Base-by-base conservation (phyloP, 306 rosid species). In the Carpinus viminea region DNA sequence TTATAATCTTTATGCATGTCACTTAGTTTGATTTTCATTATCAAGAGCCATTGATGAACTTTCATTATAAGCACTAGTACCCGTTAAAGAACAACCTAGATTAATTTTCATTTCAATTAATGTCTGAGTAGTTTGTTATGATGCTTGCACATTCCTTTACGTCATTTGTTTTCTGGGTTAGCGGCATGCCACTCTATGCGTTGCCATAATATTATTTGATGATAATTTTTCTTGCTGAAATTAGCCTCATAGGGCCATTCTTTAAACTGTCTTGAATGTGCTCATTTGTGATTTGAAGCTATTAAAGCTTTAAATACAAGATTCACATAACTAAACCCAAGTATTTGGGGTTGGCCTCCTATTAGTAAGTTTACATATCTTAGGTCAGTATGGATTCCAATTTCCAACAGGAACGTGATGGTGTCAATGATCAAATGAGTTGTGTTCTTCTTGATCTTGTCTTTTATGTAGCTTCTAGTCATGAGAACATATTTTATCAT, bases 1-100 rank as follows among this genome's bases (percentile, higher is more conserved):
- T 64, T 82, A 24, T 70, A 43, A 65, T 70, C 59, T 76, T 80
- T 53, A 41, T 75, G 70, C 69, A 56, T 71, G 34, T 70, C 73
- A 51, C 76, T 26, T 36, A 45, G 36, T 31, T 41, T 56, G 74
- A 57, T 68, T 76, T 15, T 79, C 56, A 55, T 62, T 26, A 56
- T 53, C 28, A 46, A 71, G 61, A 55, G 64, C 78, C 12, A 10
- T 61, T 26, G 13, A 53, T 79, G 65, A 79, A 68, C 78, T 68
- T 46, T 46, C 50, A 62, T 38, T 77, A 75, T 76, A 50, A 66
- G 68, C 51, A 45, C 68, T 79, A 73, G 77, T 3, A 46, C 68
- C 83, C 47, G 8, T 66, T 46, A 28, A 1, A 68, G 66, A 72
- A 52, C 34, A 51, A 84, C 60, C 43, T 46, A 57, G 57, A 79